Evolutionary conservation across 2,329 filamentous ascomycete genomes (phyloP).

Genomic region (Aphanocladium album): DNA sequence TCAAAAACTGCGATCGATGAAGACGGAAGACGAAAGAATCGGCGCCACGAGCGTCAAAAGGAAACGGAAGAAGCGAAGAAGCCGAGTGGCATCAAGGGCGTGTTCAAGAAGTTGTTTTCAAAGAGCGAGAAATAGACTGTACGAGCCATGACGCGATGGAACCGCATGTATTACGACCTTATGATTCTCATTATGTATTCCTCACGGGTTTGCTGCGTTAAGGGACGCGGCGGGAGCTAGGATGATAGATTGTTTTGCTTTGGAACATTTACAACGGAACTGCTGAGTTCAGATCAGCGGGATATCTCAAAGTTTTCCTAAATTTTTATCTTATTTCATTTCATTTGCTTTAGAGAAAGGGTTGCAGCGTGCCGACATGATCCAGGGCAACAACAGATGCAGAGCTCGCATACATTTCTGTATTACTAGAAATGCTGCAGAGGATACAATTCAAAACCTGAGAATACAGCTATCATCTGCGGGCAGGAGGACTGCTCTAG

Average conservation of each 20-base stretch:
- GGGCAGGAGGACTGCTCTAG: no score
- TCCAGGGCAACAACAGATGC: no score
- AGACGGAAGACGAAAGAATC: slow-evolving; percentile 29
- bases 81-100: slow-evolving; percentile 24
- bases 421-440: no score
- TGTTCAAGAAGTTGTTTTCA: slow-evolving; percentile 27
- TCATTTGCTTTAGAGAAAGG: background rate
- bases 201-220: slow-evolving; percentile 4
- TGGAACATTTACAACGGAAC: background rate
- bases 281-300: slow-evolving; percentile 11
- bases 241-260: slow-evolving; percentile 5
- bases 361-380: no score
- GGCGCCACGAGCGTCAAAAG: slow-evolving; percentile 27
- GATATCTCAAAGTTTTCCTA: slow-evolving; percentile 10
- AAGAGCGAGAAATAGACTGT: slow-evolving; percentile 16
- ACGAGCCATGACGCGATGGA: slow-evolving; percentile 12
- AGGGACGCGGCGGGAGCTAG: background rate
- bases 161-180: slow-evolving; percentile 12
- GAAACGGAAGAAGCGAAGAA: slow-evolving; percentile 28
- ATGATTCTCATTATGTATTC: slow-evolving; percentile 19
- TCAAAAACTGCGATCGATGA: background rate
- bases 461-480: no score
- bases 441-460: no score
- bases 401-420: no score
- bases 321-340: background rate